Percentiles rank a stretch among this genome's conserved stretches.
Conservation (phyloP, 768 basidiomycete genomes). For the Rhizopogon salebrosus region DNA sequence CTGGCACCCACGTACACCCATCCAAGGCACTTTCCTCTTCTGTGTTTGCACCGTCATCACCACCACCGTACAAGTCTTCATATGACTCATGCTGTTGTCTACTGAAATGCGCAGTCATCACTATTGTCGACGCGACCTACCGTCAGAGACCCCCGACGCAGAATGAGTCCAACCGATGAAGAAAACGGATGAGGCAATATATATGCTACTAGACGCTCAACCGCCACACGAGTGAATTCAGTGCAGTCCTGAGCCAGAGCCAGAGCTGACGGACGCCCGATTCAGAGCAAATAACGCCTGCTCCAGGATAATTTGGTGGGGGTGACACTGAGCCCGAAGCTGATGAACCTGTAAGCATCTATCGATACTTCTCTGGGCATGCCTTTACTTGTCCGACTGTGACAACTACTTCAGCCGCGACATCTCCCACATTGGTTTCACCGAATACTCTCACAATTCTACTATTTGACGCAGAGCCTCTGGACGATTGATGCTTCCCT, state of each 20-base stretch:
- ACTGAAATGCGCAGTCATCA: background rate
- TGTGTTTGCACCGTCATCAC: background rate
- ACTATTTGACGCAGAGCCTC: conserved; percentile 62
- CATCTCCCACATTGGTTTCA: conserved; percentile 57
- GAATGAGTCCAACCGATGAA: background rate
- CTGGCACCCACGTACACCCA: background rate
- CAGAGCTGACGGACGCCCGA: conserved; percentile 32
- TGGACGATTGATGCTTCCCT: conserved; percentile 66
- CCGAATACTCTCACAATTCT: conserved; percentile 47
- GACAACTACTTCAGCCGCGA: conserved; percentile 37
- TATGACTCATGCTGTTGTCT: background rate
- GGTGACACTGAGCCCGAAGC: conserved; percentile 78
- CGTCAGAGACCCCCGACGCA: background rate
- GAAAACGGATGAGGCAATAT: conserved; percentile 7
- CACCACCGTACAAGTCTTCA: background rate
- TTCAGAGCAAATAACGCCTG: conserved; percentile 49
- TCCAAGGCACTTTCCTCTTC: background rate
- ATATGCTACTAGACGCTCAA: conserved; percentile 18
- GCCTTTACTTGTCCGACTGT: conserved; percentile 1
- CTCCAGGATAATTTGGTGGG: conserved; percentile 54
- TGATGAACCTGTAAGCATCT: conserved; percentile 61
- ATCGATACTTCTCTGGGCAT: conserved; percentile 6
- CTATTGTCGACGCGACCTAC: background rate
- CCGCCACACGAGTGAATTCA: conserved; percentile 9
- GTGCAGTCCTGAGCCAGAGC: conserved; percentile 20